Evolutionary conservation across 1,284 basidiomycete genomes (phyloP), one percentile per base, ranked within the genome.

Genomic region (Puccinia brachypodii): DNA sequence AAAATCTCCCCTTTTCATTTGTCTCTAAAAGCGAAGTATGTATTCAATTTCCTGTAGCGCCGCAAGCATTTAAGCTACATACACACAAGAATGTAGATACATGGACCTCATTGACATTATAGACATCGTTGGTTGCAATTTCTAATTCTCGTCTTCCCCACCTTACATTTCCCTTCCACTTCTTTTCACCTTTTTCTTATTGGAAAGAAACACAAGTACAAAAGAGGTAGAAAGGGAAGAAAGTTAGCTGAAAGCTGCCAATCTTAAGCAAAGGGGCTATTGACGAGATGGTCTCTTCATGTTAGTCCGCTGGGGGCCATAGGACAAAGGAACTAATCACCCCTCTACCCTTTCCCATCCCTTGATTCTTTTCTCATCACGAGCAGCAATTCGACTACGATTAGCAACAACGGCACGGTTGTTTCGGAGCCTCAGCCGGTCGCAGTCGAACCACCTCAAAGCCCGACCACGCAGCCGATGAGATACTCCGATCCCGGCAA

Each of bases 51-150:
- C 3, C 19, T 56, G 53, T 25, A 25, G 53, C 53, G n/a, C 6
- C 8, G 16, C n/a, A 25, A 7, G 19, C 50, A 53, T 53, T 22
- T 22, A n/a, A n/a, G n/a, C n/a, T n/a, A n/a, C n/a, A 56, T 25
- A 25, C 53, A 56, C 28, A 56, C 53, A 56, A 56, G 53, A 56
- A 56, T 25, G 53, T 56, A 56, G 53, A 56, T 56, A 56, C n/a
- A 56, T 4, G 13, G 53, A 56, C 22, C 22, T 56, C 19, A 25
- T n/a, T 7, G 9, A 56, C 53, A 56, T 25, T 25, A n/a, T 16
- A 56, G 53, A 56, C 53, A 56, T 56, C n/a, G n/a, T 56, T 25
- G 53, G n/a, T 56, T 56, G 53, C 53, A 56, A 56, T 56, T 56
- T 56, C n/a, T 25, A 56, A 56, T 25, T 19, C n/a, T 19, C n/a